Percentiles rank a stretch among this genome's conserved stretches.
These are phyloP conservation scores for Starmerella apis DNA, from an alignment of 805 yeast genomes.

Conservation along the genomic window DNA sequence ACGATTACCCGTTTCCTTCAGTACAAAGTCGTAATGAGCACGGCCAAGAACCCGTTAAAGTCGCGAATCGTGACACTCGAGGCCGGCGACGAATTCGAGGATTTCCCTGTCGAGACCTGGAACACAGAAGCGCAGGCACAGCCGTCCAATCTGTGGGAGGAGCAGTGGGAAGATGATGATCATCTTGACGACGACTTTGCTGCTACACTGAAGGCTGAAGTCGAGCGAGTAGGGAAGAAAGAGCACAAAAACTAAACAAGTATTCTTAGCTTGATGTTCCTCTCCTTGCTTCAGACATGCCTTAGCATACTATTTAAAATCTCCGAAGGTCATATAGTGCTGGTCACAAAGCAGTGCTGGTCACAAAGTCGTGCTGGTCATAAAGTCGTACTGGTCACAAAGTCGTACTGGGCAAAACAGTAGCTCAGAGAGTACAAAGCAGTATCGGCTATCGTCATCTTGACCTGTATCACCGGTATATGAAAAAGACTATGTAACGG, in stretches of 20 bases:
- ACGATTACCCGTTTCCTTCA: neutral
- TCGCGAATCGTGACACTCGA: slow-evolving; percentile 54
- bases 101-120: slow-evolving; percentile 50
- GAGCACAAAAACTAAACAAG: too few species aligned
- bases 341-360: neutral
- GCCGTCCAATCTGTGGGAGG: slow-evolving; percentile 72
- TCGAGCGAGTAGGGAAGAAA: slow-evolving; percentile 8
- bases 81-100: slow-evolving; percentile 96
- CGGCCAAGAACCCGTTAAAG: slow-evolving; percentile 4
- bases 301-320: too few species aligned
- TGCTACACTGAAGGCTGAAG: slow-evolving; percentile 43
- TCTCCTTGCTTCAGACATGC: too few species aligned
- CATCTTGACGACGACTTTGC: slow-evolving; percentile 87
- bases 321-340: too few species aligned
- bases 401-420: too few species aligned
- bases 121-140: slow-evolving; percentile 39
- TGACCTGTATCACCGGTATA: too few species aligned
- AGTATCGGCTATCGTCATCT: too few species aligned
- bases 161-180: slow-evolving; percentile 81
- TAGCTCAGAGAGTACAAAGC: too few species aligned
- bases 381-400: too few species aligned
- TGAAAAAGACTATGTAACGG: too few species aligned
- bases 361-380: too few species aligned
- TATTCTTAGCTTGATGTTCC: too few species aligned
- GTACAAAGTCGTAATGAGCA: slow-evolving; percentile 1